Evolutionary conservation across 164 flowering plant species (phyloP), one percentile per base, ranked within the genome.

Genomic region (Santalum album): DNA sequence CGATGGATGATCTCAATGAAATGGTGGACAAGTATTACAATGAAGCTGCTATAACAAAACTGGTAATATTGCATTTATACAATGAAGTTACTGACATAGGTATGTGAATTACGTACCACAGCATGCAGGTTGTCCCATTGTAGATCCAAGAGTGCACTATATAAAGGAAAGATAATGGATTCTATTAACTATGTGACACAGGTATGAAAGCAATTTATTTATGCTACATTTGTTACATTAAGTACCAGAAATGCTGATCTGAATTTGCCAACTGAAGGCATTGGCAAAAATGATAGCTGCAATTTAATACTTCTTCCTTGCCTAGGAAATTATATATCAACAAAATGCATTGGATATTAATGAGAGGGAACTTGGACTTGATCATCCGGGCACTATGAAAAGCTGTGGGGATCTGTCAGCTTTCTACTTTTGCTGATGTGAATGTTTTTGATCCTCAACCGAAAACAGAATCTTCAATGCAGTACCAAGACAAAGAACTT

Each of bases 341-440:
- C 96, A 86, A 52, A 86, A 86, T 77, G 96, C 96, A 57, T 71
- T 88, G 66, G 94, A 82, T 70, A 88, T 88, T 50, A 88, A 88
- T 68, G 96, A 88, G 96, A n/a, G n/a, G n/a, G n/a, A n/a, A n/a
- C n/a, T n/a, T n/a, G n/a, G n/a, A n/a, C n/a, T n/a, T n/a, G n/a
- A 88, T 66, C 96, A 88, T 63, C 96, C 96, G 4, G 96, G 86
- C 59, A 88, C 96, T 34, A 84, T 86, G 89, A 88, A 88, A 72
- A 86, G 96, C 75, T 88, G 86, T 56, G 96, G 96, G 48, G 96
- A 88, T 69, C 94, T 88, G 65, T 86, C 96, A 11, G 96, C 86
- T n/a, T 88, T 88, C 34, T 88, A 86, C 65, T n/a, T 88, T 86
- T n/a, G n/a, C n/a, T n/a, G n/a, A n/a, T n/a, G n/a, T n/a, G n/a